Evolutionary conservation across 768 basidiomycete species (phyloP).

Genomic region (Pleurotus tuoliensis): DNA sequence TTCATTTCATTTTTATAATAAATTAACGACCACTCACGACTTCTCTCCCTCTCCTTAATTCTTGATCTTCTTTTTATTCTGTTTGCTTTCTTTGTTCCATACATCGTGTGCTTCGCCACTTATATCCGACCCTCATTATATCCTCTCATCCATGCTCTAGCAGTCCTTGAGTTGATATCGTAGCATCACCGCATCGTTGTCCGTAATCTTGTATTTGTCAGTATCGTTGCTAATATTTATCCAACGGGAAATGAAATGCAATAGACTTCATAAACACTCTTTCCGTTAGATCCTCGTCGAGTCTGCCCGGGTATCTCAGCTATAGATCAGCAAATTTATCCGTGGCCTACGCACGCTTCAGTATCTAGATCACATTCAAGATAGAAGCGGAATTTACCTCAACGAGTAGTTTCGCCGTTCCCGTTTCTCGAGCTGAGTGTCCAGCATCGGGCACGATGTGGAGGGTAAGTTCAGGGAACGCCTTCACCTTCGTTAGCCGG

Average conservation of each 20-base stretch:
- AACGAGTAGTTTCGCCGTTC: constrained; percentile 65
- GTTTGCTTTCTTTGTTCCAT: neutral
- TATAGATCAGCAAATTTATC: constrained; percentile 37
- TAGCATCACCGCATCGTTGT: neutral
- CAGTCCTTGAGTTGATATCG: neutral
- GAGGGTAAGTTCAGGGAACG: constrained; percentile 75
- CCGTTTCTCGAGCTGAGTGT: constrained; percentile 76
- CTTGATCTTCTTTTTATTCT: constrained; percentile 3
- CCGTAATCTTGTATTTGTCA: constrained; percentile 1
- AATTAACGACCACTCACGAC: neutral
- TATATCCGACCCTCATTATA: neutral
- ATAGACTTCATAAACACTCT: no score
- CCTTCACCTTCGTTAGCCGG: constrained; percentile 26
- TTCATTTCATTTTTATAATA: constrained; percentile 4
- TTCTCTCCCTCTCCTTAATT: constrained; percentile 5
- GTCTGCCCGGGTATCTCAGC: neutral
- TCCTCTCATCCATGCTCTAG: neutral
- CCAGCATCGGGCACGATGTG: constrained; percentile 83
- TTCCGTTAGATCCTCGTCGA: neutral
- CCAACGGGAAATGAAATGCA: constrained; percentile 4
- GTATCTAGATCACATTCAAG: neutral
- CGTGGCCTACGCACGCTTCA: constrained; percentile 28
- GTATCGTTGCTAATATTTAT: neutral
- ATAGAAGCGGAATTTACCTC: constrained; percentile 43
- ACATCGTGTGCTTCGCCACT: neutral